Base-by-base conservation (phyloP, 495 filamentous ascomycete genomes). In the Aspergillus steynii region DNA sequence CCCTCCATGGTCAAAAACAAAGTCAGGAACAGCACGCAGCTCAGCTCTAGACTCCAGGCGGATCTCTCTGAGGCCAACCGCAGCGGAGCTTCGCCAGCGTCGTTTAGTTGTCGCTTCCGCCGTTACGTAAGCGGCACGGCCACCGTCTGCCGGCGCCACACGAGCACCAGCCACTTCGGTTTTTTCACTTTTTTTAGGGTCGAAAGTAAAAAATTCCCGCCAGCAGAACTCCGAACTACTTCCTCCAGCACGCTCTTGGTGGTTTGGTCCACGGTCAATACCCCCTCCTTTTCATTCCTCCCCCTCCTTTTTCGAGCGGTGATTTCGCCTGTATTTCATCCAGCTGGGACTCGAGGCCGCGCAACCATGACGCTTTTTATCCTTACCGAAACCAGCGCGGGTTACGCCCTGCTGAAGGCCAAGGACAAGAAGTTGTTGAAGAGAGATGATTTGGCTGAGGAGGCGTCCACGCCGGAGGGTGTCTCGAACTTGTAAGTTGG, bases 371-470 rank as follows among this genome's bases (percentile, higher is more conserved):
- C 86, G 77, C 84, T 90, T 66, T 89, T 92, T 73, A 88, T 91
- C 75, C 85, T 96, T 59, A 89, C 89, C 59, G 95, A 99, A 79
- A 99, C 95, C 69, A 90, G 88, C 76, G 96, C 94, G 65, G 95
- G 96, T 65, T 97, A 97, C 83, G 96, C 93, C 72, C 85, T 99
- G 69, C 90, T 98, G 81, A 98, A 99, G 81, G 90, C 96, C 29
- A 91, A 90, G 75, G 93, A 96, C 87, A 97, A 96, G 85, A 98
- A 97, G 83, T 83, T 98, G 48, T 83, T 99, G 56, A 93, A 96
- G 79, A 86, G 86, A 64, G 89, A 92, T 74, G 85, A 91, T 69
- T 71, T 96, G 62, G 78, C 82, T 29, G 82, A 85, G 48, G 88
- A 96, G 70, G 83, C 89, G 50, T 83, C 85, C 32, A 91, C 89